Evolutionary conservation across 352 stramenopile species (phyloP).

Genomic region (Globisporangium iwayamae): DNA sequence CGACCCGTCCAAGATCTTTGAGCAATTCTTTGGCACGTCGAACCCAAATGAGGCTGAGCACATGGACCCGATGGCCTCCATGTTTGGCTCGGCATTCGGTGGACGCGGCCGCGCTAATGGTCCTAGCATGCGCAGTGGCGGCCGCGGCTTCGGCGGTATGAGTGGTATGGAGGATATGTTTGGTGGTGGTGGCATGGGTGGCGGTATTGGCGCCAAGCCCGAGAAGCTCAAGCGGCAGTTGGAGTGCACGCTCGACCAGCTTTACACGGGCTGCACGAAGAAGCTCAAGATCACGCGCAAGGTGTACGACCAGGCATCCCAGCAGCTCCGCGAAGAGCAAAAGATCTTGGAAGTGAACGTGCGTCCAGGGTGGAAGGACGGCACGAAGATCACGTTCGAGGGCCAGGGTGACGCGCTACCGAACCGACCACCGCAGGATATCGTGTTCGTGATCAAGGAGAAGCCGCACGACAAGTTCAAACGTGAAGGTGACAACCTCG

Average conservation of each 20-base stretch:
- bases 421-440: conserved; percentile 90
- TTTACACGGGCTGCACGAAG: conserved; percentile 82
- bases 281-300: conserved; percentile 96
- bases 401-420: conserved; percentile 87
- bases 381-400: conserved; percentile 96
- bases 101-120: conserved; percentile 4
- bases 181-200: conserved; percentile 22
- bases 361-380: conserved; percentile 95
- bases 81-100: conserved; percentile 33
- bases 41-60: conserved; percentile 75
- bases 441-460: conserved; percentile 95
- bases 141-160: conserved; percentile 36
- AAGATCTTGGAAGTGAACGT: conserved; percentile 95
- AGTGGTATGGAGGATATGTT: conserved; percentile 34
- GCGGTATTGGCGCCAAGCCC: conserved; percentile 19
- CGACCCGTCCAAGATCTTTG: conserved; percentile 87
- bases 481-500: conserved; percentile 93
- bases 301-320: conserved; percentile 63
- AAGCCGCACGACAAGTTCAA: conserved; percentile 90
- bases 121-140: not conserved
- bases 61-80: conserved; percentile 59
- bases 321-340: conserved; percentile 92
- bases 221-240: conserved; percentile 80
- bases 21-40: conserved; percentile 88
- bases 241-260: conserved; percentile 91